Conservation (phyloP, 163 green algal genomes). For the Chlamydomonas reinhardtii region DNA sequence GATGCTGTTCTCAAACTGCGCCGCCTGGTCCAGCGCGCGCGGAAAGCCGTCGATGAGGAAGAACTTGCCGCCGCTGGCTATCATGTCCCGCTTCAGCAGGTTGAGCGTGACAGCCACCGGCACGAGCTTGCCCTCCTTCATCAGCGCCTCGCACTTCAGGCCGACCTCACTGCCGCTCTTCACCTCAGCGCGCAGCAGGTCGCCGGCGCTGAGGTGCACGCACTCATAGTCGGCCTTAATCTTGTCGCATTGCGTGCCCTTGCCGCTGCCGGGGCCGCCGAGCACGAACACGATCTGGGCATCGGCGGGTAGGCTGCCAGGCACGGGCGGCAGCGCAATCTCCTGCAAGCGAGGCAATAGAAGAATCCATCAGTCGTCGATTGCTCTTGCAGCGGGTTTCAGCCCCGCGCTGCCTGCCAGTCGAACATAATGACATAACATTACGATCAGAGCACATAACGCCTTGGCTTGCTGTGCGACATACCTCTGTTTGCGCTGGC, state of each 20-base stretch:
- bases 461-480: neutral
- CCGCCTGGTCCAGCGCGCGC: slow-evolving; percentile 76
- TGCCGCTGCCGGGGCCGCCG: slow-evolving; percentile 78
- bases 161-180: slow-evolving; percentile 68
- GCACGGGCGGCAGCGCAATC: slow-evolving; percentile 39
- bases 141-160: slow-evolving; percentile 82
- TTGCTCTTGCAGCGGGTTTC: neutral
- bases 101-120: slow-evolving; percentile 67
- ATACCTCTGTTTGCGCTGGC: neutral
- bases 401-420: too few species aligned
- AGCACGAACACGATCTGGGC: slow-evolving; percentile 76
- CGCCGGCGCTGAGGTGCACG: slow-evolving; percentile 82
- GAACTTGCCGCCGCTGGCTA: slow-evolving; percentile 58
- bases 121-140: slow-evolving; percentile 84
- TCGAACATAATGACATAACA: too few species aligned
- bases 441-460: neutral
- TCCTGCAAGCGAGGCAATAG: neutral
- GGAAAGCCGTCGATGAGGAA: slow-evolving; percentile 90
- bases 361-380: neutral
- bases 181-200: slow-evolving; percentile 86
- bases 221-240: slow-evolving; percentile 78
- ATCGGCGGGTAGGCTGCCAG: slow-evolving; percentile 44
- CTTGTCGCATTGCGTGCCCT: slow-evolving; percentile 84
- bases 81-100: slow-evolving; percentile 72
- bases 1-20: slow-evolving; percentile 68